phyloP scores from a whole-genome alignment of 129 eudicot genomes.

The Chrysanthemum seticuspe region DNA sequence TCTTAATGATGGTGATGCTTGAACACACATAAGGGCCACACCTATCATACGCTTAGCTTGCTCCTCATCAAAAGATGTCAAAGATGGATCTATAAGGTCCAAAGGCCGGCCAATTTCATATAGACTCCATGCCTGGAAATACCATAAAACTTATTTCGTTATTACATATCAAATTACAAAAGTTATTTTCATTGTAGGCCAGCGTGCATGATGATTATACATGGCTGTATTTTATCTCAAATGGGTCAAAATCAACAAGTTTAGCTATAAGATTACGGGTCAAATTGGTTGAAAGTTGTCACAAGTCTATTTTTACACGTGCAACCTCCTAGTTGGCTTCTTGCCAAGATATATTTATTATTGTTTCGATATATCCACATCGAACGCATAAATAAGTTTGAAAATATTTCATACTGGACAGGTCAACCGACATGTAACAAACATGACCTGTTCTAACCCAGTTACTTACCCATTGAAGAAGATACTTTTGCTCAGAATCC shows the following conservation, averaged over 20 bases:
- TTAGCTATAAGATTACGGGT: background rate
- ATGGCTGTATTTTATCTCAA: too few species aligned
- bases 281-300: background rate
- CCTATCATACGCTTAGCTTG: slow-evolving; percentile 57
- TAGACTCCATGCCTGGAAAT: slow-evolving; percentile 50
- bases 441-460: background rate
- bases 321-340: background rate
- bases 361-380: too few species aligned
- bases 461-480: slow-evolving; percentile 7
- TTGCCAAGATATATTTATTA: too few species aligned
- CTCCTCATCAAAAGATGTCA: slow-evolving; percentile 34
- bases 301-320: background rate
- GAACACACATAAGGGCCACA: slow-evolving; percentile 68
- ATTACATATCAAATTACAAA: background rate
- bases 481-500: slow-evolving; percentile 47
- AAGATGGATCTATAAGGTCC: slow-evolving; percentile 56
- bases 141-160: slow-evolving; percentile 11
- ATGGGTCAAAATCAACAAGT: background rate
- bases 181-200: background rate
- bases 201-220: background rate
- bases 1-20: slow-evolving; percentile 60
- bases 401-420: too few species aligned
- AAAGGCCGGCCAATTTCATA: slow-evolving; percentile 35
- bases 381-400: too few species aligned
- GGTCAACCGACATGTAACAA: background rate